Evolutionary conservation across 805 yeast species (phyloP).

Genomic region (Candida piceae): DNA sequence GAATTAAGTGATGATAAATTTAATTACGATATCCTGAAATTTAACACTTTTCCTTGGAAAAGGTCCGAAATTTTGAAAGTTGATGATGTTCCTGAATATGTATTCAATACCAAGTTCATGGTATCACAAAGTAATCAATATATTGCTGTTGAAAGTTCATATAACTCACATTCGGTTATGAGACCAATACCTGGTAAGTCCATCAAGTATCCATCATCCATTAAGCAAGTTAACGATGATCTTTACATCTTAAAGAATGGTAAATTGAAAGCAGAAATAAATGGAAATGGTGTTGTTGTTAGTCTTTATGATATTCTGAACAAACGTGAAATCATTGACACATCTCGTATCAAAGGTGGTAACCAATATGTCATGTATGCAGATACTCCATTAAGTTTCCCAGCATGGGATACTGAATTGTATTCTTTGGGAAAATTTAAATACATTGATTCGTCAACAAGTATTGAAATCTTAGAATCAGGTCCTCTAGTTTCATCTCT

Average conservation of each 20-base stretch:
- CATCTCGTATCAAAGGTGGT: slow-evolving; percentile 53
- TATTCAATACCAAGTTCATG: background rate
- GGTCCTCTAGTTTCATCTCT: slow-evolving; percentile 63
- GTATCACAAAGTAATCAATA: slow-evolving; percentile 14
- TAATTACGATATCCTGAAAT: slow-evolving; percentile 20
- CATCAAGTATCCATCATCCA: slow-evolving; percentile 45
- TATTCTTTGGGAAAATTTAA: slow-evolving; percentile 72
- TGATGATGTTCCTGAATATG: slow-evolving; percentile 7
- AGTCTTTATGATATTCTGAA: slow-evolving; percentile 57
- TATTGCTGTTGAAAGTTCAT: slow-evolving; percentile 14
- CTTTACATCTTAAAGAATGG: slow-evolving; percentile 54
- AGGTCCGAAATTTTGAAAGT: slow-evolving; percentile 40
- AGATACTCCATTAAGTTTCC: slow-evolving; percentile 87
- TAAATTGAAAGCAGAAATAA: slow-evolving; percentile 51
- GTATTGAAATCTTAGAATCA: slow-evolving; percentile 36
- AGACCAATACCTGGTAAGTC: slow-evolving; percentile 15
- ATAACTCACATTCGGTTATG: slow-evolving; percentile 13
- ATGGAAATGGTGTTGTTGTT: slow-evolving; percentile 48
- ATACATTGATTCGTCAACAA: slow-evolving; percentile 39
- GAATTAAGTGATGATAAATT: slow-evolving; percentile 3
- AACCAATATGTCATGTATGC: slow-evolving; percentile 79
- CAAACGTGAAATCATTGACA: slow-evolving; percentile 63
- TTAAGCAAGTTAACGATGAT: slow-evolving; percentile 34
- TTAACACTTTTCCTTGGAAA: slow-evolving; percentile 66
- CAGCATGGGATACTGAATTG: slow-evolving; percentile 97